These are phyloP conservation scores for Tuber borchii DNA, from an alignment of 495 filamentous ascomycete genomes.

Conservation along the genomic window DNA sequence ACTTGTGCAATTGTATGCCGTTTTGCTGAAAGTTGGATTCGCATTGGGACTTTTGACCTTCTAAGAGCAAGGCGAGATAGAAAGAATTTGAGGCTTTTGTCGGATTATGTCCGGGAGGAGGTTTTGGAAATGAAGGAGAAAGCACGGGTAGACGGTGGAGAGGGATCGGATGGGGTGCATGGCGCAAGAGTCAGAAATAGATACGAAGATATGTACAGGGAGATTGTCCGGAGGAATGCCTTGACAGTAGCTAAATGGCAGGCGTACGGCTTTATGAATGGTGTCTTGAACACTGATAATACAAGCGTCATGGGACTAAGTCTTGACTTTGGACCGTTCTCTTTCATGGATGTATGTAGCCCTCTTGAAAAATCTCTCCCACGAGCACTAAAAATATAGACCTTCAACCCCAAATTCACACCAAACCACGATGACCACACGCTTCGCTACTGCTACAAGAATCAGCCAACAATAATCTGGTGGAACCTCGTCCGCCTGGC, in stretches of 20 bases:
- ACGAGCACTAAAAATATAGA: slow-evolving; percentile 48
- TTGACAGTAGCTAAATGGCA: slow-evolving; percentile 90
- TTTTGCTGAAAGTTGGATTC: slow-evolving; percentile 85
- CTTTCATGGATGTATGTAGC: slow-evolving; percentile 58
- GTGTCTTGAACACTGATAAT: slow-evolving; percentile 94
- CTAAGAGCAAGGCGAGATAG: slow-evolving; percentile 74
- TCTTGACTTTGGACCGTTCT: slow-evolving; percentile 92
- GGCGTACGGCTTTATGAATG: slow-evolving; percentile 96
- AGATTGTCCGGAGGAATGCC: slow-evolving; percentile 79
- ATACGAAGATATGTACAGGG: slow-evolving; percentile 78
- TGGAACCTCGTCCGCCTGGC: slow-evolving; percentile 94
- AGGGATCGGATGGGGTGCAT: slow-evolving; percentile 54
- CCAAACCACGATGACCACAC: slow-evolving; percentile 92
- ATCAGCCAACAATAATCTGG: slow-evolving; percentile 95
- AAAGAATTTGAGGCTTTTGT: slow-evolving; percentile 60
- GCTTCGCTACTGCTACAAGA: slow-evolving; percentile 81
- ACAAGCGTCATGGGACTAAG: slow-evolving; percentile 82
- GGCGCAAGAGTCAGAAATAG: slow-evolving; percentile 51
- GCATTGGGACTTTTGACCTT: slow-evolving; percentile 92
- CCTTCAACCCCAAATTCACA: slow-evolving; percentile 88
- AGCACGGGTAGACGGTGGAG: slow-evolving; percentile 46
- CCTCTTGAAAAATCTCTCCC: neutral
- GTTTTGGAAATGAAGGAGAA: slow-evolving; percentile 57
- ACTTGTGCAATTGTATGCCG: slow-evolving; percentile 87
- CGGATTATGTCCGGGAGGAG: slow-evolving; percentile 76